Evolutionary conservation across 345 rosid species (phyloP).

Genomic region (Anacardium occidentale): DNA sequence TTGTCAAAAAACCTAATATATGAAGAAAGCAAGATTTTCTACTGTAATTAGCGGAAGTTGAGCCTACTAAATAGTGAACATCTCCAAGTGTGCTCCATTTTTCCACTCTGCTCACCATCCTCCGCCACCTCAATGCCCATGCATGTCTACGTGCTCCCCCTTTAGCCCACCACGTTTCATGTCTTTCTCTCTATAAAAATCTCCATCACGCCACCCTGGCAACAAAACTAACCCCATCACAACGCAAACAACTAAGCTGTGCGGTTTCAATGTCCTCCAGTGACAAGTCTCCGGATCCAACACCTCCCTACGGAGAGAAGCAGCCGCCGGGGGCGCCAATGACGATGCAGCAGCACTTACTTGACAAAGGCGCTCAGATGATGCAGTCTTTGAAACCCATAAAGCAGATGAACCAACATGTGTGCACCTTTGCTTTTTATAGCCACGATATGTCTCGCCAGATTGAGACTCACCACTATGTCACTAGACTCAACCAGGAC

Average conservation of each 20-base stretch:
- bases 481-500: constrained; percentile 67
- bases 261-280: constrained; percentile 34
- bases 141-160: constrained; percentile 25
- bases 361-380: constrained; percentile 59
- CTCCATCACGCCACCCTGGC: no score
- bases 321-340: constrained; percentile 51
- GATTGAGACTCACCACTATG: constrained; percentile 68
- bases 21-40: no score
- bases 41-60: neutral
- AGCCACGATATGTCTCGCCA: constrained; percentile 78
- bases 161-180: constrained; percentile 17
- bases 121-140: constrained; percentile 24
- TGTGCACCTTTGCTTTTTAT: constrained; percentile 70
- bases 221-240: no score
- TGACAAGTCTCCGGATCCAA: constrained; percentile 31
- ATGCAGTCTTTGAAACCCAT: constrained; percentile 71
- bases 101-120: constrained; percentile 10
- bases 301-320: constrained; percentile 19
- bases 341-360: constrained; percentile 42
- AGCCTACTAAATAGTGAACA: neutral
- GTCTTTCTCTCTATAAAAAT: neutral
- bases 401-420: constrained; percentile 61
- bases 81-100: constrained; percentile 17
- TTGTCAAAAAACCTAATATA: neutral
- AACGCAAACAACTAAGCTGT: no score